These are phyloP conservation scores for Globisporangium okanoganense DNA, from an alignment of 352 stramenopile species.

Conservation along the genomic window DNA sequence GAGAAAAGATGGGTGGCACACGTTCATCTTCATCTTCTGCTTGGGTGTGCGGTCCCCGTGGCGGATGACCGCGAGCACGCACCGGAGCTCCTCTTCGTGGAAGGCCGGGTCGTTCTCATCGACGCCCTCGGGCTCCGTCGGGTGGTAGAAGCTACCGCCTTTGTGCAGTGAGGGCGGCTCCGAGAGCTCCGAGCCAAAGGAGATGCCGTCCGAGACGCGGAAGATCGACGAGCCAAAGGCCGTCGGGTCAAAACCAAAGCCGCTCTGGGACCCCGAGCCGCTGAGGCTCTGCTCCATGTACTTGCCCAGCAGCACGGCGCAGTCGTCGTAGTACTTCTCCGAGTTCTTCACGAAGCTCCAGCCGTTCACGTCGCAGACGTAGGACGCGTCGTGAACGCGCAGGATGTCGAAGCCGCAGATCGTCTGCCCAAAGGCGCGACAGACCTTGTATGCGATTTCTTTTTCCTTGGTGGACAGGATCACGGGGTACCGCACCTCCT, in stretches of 20 bases:
- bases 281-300: conserved; percentile 69
- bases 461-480: conserved; percentile 99
- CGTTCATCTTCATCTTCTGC: conserved; percentile 99
- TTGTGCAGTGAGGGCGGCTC: conserved; percentile 41
- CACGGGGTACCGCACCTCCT: conserved; percentile 98
- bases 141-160: conserved; percentile 13
- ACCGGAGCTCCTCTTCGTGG: conserved; percentile 96
- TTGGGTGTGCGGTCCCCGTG: conserved; percentile 99
- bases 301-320: conserved; percentile 89
- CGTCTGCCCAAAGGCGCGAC: conserved; percentile 78
- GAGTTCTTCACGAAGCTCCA: conserved; percentile 99
- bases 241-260: conserved; percentile 44
- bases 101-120: conserved; percentile 24
- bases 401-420: conserved; percentile 99
- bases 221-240: conserved; percentile 66
- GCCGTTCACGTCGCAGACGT: conserved; percentile 99
- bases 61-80: conserved; percentile 98
- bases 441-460: conserved; percentile 94
- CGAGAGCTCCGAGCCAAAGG: conserved; percentile 47
- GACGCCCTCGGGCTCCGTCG: conserved; percentile 16
- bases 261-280: conserved; percentile 21
- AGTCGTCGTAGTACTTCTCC: conserved; percentile 99
- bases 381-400: conserved; percentile 87
- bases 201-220: conserved; percentile 37
- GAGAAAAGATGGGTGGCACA: conserved; percentile 89